These are phyloP conservation scores for Botrytis elliptica DNA, from an alignment of 2,329 filamentous ascomycete genomes.

Conservation along the genomic window DNA sequence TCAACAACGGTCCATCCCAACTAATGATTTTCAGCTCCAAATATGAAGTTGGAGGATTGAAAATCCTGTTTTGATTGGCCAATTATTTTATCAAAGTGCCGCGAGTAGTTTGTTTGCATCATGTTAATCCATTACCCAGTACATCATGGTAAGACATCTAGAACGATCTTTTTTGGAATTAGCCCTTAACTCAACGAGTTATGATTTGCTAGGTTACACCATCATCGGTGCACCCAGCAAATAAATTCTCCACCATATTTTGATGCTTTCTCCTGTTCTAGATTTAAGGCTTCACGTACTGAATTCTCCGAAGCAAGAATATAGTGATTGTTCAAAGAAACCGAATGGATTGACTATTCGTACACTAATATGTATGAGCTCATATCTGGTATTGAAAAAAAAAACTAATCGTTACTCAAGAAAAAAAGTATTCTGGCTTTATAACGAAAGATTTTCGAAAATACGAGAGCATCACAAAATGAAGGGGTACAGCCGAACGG, in stretches of 20 bases:
- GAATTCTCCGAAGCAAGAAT: background rate
- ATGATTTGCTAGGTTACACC: slow-evolving; percentile 4
- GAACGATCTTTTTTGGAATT: slow-evolving; percentile 11
- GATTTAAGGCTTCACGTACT: background rate
- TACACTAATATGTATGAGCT: background rate
- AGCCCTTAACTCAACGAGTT: background rate
- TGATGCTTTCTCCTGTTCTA: background rate
- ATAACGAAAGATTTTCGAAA: background rate
- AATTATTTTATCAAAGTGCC: background rate
- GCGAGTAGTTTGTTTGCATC: background rate
- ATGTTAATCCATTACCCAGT: slow-evolving; percentile 1
- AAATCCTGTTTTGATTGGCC: background rate
- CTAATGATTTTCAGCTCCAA: background rate
- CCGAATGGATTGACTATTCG: background rate
- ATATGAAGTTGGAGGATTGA: background rate
- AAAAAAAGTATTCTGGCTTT: background rate
- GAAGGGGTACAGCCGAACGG: background rate
- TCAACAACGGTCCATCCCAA: background rate
- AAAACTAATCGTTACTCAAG: background rate
- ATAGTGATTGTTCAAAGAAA: background rate
- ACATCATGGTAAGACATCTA: slow-evolving; percentile 11
- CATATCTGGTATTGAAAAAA: background rate
- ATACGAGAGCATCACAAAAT: slow-evolving; percentile 9
- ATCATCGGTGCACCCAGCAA: background rate
- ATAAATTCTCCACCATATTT: background rate